phyloP scores from a whole-genome alignment of 495 filamentous ascomycete species.

The Podospora sp. region DNA sequence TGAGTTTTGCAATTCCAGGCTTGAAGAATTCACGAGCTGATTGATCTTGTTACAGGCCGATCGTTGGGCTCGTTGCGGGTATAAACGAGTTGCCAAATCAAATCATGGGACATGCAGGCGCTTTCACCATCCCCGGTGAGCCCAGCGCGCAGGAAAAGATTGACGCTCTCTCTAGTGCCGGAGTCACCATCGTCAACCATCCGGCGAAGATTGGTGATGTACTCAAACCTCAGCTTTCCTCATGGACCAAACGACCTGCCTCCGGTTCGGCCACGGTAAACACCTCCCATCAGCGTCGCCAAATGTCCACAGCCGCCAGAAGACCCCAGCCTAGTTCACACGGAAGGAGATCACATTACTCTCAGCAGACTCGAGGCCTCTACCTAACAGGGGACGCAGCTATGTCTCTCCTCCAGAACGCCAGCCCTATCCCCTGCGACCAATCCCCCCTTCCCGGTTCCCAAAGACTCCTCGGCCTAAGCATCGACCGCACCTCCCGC shows the following conservation, averaged over 20 bases:
- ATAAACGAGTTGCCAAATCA: slow-evolving; percentile 63
- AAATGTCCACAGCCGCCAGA: slow-evolving; percentile 52
- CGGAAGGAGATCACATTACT: background rate
- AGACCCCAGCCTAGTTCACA: slow-evolving; percentile 16
- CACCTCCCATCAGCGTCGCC: slow-evolving; percentile 37
- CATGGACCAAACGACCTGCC: background rate
- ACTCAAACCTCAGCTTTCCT: slow-evolving; percentile 57
- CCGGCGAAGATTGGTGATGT: slow-evolving; percentile 77
- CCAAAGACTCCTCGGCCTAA: slow-evolving; percentile 58
- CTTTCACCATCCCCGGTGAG: slow-evolving; percentile 70
- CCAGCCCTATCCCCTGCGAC: slow-evolving; percentile 52
- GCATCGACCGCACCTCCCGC: slow-evolving; percentile 63
- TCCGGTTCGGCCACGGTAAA: background rate
- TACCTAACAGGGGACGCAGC: slow-evolving; percentile 62
- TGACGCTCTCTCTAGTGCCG: slow-evolving; percentile 66
- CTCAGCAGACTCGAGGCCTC: slow-evolving; percentile 58
- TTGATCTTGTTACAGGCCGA: slow-evolving; percentile 57
- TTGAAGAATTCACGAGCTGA: background rate
- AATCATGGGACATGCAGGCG: slow-evolving; percentile 91
- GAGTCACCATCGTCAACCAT: slow-evolving; percentile 77
- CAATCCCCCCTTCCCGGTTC: slow-evolving; percentile 37
- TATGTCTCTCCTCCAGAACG: slow-evolving; percentile 57
- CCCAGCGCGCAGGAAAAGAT: slow-evolving; percentile 67
- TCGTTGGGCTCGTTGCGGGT: slow-evolving; percentile 78
- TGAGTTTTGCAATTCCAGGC: slow-evolving; percentile 39